phyloP scores from a whole-genome alignment of 2,329 filamentous ascomycete species.

The Talaromyces sp. region DNA sequence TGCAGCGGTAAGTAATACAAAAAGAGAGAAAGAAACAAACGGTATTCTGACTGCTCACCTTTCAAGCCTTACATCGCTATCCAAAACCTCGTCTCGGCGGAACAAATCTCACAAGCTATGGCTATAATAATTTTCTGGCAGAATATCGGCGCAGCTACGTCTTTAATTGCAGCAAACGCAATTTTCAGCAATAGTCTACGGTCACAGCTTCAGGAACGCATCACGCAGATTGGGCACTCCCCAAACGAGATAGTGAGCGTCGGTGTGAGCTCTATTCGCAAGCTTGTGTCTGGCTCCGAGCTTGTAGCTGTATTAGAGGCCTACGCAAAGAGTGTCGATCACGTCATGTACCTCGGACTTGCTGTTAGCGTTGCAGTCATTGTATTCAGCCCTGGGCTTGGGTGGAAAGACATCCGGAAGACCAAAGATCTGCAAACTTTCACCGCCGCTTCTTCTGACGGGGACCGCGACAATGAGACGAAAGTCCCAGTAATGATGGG shows the following conservation, averaged over 20 bases:
- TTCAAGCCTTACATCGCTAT: conserved; percentile 28
- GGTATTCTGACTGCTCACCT: neutral
- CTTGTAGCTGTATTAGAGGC: conserved; percentile 29
- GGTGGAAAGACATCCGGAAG: conserved; percentile 34
- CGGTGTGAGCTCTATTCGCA: conserved; percentile 29
- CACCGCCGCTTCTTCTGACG: neutral
- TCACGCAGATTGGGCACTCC: conserved; percentile 14
- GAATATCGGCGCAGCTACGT: conserved; percentile 36
- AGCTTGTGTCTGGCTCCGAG: conserved; percentile 24
- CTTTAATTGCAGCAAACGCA: conserved; percentile 32
- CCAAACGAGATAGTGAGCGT: conserved; percentile 26
- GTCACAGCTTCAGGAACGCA: conserved; percentile 18
- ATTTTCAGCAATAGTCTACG: conserved; percentile 32
- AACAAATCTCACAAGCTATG: conserved; percentile 31
- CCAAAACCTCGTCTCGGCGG: conserved; percentile 27
- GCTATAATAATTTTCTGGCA: conserved; percentile 36
- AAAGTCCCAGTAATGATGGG: no score
- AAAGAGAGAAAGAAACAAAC: neutral
- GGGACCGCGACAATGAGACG: no score
- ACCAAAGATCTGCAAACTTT: conserved; percentile 24
- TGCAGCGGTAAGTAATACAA: conserved; percentile 9
- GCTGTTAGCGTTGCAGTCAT: conserved; percentile 19
- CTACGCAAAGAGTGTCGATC: conserved; percentile 31
- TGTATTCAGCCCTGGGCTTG: conserved; percentile 29
- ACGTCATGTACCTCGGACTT: conserved; percentile 34